Percentiles rank a stretch among this genome's conserved stretches.
Conservation (phyloP, 345 rosid species). For the Anastatica hierochuntica region DNA sequence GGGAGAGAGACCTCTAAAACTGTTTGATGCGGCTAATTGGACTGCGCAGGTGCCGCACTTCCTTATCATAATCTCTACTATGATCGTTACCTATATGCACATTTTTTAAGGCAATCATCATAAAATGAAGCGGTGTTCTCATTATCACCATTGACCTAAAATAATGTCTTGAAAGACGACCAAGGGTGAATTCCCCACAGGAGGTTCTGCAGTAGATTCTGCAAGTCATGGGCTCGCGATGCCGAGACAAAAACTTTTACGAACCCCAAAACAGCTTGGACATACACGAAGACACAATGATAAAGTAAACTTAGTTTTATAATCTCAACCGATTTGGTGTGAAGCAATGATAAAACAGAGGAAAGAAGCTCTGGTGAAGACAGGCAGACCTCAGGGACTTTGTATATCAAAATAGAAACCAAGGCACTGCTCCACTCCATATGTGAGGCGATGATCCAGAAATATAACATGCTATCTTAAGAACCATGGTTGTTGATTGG, state of each 20-base stretch:
- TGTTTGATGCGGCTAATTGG: constrained; percentile 49
- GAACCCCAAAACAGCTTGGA: constrained; percentile 84
- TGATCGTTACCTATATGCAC: constrained; percentile 57
- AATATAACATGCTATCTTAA: constrained; percentile 81
- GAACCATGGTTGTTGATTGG: constrained; percentile 1
- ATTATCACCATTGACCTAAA: constrained; percentile 61
- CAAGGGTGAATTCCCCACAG: constrained; percentile 53
- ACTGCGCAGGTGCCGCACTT: constrained; percentile 79
- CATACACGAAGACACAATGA: neutral
- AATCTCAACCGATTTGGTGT: constrained; percentile 69
- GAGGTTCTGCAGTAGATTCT: constrained; percentile 42
- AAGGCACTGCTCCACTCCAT: constrained; percentile 90
- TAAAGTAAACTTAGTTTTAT: constrained; percentile 50
- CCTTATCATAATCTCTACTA: constrained; percentile 73
- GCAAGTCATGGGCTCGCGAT: constrained; percentile 57
- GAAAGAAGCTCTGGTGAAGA: constrained; percentile 63
- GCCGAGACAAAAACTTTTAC: constrained; percentile 79
- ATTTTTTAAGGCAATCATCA: no score
- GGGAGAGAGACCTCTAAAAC: constrained; percentile 52
- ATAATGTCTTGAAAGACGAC: constrained; percentile 82
- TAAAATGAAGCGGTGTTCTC: neutral
- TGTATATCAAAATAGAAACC: constrained; percentile 67
- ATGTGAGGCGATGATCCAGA: constrained; percentile 88
- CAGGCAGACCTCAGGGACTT: constrained; percentile 51
- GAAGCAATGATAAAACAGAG: constrained; percentile 66